phyloP scores from a whole-genome alignment of 1,284 basidiomycete genomes.

The Marasmius sp. region DNA sequence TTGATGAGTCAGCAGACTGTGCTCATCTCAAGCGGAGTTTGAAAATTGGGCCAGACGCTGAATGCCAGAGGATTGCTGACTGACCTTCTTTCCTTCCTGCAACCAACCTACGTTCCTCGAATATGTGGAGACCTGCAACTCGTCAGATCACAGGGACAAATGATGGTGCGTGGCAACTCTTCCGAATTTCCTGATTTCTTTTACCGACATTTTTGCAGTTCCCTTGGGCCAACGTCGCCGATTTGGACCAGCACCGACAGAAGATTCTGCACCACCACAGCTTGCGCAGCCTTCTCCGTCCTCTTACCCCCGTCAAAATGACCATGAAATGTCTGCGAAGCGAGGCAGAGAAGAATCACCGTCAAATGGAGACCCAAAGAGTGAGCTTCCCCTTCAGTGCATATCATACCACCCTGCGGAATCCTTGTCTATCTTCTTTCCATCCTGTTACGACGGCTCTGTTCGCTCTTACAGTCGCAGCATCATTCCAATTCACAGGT shows the following conservation, averaged over 20 bases:
- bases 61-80: background rate
- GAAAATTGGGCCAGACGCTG: no score
- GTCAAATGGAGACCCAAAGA: conserved; percentile 49
- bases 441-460: conserved; percentile 21
- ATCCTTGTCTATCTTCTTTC: conserved; percentile 27
- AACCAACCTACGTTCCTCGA: background rate
- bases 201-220: conserved; percentile 39
- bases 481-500: conserved; percentile 16
- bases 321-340: conserved; percentile 55
- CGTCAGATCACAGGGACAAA: conserved; percentile 83
- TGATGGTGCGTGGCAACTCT: conserved; percentile 50
- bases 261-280: conserved; percentile 73
- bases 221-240: conserved; percentile 84
- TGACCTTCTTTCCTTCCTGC: background rate
- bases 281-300: conserved; percentile 84
- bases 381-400: conserved; percentile 41
- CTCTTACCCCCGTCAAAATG: conserved; percentile 70
- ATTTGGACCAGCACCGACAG: conserved; percentile 81
- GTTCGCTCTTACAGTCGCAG: conserved; percentile 23
- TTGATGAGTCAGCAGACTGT: no score
- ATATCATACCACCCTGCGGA: background rate
- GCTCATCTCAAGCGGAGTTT: no score
- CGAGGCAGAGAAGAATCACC: conserved; percentile 62
- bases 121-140: conserved; percentile 88
- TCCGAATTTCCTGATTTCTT: conserved; percentile 14